Evolutionary conservation across 305 asterid genomes (phyloP), one percentile per base, ranked within the genome.

Genomic region (Galium porrigens): DNA sequence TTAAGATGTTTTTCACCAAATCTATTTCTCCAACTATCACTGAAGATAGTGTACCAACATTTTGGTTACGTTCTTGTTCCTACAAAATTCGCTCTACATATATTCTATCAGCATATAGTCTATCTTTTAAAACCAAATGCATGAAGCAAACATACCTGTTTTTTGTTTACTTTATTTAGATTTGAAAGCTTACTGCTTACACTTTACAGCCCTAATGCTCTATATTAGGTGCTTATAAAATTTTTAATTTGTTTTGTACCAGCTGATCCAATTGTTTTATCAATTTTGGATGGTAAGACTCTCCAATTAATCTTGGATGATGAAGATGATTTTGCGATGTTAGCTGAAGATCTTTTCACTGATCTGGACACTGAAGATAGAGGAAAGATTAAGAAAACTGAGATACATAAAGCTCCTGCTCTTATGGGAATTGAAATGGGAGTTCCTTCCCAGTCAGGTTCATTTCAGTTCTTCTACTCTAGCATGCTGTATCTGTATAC

Each of bases 291-390:
- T 61, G 86, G 88, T 17, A 73, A 68, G 65, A 66, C 70, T 64
- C 77, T 81, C 70, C 74, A 27, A 52, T 2, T 72, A 48, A 72
- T 75, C 70, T 76, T 83, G 79, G 88, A 83, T 56, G 88, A 83
- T 75, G 88, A 83, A 77, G 88, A 83, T 70, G 88, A 83, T 78
- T 83, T 83, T 55, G 88, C 88, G 10, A 81, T 83, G 84, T 74
- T 83, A 58, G 83, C 88, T 4, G 88, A 83, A 82, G 77, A 79
- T 75, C 77, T 83, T 68, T 83, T 83, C 76, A 83, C 86, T 57
- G 84, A 81, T 55, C 70, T 83, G 78, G 88, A 83, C 72, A 66
- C 74, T 36, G 78, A 83, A 70, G 86, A 81, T 53, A 77, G 44
- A 61, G 88, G 88, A 54, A 83, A 83, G 79, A 79, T 79, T 70